Base-by-base conservation (phyloP, 148 eudicot genomes). In the Limonium bicolor region DNA sequence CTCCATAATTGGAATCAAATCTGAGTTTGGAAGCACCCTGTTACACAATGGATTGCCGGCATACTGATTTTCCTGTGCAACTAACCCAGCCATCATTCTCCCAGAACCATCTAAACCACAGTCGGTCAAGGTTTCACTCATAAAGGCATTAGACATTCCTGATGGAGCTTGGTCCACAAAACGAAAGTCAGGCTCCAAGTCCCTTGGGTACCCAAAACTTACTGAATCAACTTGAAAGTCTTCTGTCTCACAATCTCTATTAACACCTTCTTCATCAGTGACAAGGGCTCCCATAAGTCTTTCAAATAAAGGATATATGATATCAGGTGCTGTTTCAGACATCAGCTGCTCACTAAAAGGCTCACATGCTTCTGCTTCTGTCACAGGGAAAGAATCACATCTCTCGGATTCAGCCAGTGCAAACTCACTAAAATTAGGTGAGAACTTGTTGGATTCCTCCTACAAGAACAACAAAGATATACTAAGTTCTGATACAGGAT, bases 281-380 rank as follows among this genome's bases (percentile, higher is more conserved):
- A 80, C 56, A 36, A 80, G 27, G 51, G 88, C 88, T 47, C 82
- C 61, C 31, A 74, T 54, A 17, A 80, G 64, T 30, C 69, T 72
- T 49, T 80, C 79, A 41, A 47, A 72, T 15, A 80, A 56, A 25
- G 88, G 54, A 46, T 61, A 50, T 30, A 59, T 64, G 31, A 17
- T 47, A 6, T 48, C 35, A 46, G 17, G 45, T 27, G 42, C 39
- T 17, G 42, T 36, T 16, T 49, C 62, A 6, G 41, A 34, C 25
- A 45, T 53, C 34, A 64, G 21, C 46, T 50, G 44, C 25, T 68
- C 71, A 29, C 10, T 2, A 29, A 7, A n/a, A 0, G 33, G 7
- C 33, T 7, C 7, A 29, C 33, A 29, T 7, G 33, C 12, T 8
- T 29, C 33, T 29, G 33, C 33, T n/a, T 7, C 10, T 8, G 7